These are phyloP conservation scores for Epichloe gansuensis DNA, from an alignment of 2,329 filamentous ascomycete species.

Conservation along the genomic window DNA sequence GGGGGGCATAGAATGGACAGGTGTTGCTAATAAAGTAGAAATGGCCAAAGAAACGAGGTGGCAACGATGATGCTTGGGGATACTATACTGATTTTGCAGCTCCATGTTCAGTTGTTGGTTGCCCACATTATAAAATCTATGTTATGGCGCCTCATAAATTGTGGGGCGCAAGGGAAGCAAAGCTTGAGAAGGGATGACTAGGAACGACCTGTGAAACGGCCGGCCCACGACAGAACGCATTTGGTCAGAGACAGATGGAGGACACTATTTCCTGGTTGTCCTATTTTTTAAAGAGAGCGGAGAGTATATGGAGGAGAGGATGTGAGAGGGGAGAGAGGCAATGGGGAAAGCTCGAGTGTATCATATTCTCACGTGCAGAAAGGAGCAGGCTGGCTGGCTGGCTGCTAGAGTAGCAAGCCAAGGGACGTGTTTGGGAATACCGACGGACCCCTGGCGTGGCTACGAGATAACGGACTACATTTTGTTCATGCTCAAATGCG, in stretches of 20 bases:
- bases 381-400: background rate
- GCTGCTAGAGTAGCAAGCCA: background rate
- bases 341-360: constrained; percentile 4
- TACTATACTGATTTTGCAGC: background rate
- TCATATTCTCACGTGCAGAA: constrained; percentile 2
- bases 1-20: background rate
- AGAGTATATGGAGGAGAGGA: background rate
- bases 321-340: background rate
- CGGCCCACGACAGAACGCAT: background rate
- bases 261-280: background rate
- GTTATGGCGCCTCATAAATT: too few relatives aligned
- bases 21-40: background rate
- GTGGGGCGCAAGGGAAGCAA: too few relatives aligned
- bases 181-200: too few relatives aligned
- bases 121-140: too few relatives aligned
- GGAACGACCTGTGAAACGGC: background rate
- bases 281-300: too few relatives aligned
- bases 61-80: background rate
- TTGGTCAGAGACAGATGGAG: background rate
- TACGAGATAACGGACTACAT: constrained; percentile 2
- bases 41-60: background rate
- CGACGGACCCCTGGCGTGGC: background rate
- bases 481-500: background rate
- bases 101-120: background rate
- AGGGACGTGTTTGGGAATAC: background rate